Base-by-base conservation (phyloP, 225 moss, liverwort and hornwort species). In the Polytrichum commune region DNA sequence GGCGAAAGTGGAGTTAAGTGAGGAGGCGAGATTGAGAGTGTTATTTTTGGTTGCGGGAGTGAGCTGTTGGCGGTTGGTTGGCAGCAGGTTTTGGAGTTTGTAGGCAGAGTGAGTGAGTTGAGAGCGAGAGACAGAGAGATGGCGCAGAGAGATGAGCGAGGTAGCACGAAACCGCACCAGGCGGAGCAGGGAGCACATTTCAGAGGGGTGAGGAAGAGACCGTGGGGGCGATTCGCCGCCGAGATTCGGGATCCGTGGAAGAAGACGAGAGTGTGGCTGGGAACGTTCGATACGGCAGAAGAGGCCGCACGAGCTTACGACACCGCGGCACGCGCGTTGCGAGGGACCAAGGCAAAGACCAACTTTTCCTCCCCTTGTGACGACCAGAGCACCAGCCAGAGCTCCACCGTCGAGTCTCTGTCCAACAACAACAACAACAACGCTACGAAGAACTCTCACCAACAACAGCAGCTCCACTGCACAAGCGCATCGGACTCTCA, bases 201-300 rank as follows among this genome's bases (percentile, higher is more conserved):
- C 68, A 85, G 95, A 38, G 95, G 95, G 0, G 95, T 95, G 60
- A 86, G 95, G 83, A 95, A 95, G 80, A 71, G 95, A 29, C 95
- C 95, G 0, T 95, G 95, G 95, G 95, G 95, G 55, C 88, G 95
- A 72, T 95, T 95, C 53, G 95, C 95, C 63, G 95, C 95, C 29
- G 95, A 95, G 93, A 95, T 95, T 84, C 84, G 95, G 73, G 95
- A 95, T 88, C 95, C 95, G n/a, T 95, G 95, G 95, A 95, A 95
- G 95, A 95, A 95, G 76, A 93, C 95, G 8, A 79, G 96, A 63
- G 95, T 95, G 5, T 95, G 95, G 95, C 68, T 95, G 7, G 96
- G 95, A 5, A 95, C 95, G 0, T 95, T 95, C 24, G 95, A 95
- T 38, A 95, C 95, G 0, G 95, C 95, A 2, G 93, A 95, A 69